Conservation (phyloP, 345 rosid species). For the Citrus reticulata region DNA sequence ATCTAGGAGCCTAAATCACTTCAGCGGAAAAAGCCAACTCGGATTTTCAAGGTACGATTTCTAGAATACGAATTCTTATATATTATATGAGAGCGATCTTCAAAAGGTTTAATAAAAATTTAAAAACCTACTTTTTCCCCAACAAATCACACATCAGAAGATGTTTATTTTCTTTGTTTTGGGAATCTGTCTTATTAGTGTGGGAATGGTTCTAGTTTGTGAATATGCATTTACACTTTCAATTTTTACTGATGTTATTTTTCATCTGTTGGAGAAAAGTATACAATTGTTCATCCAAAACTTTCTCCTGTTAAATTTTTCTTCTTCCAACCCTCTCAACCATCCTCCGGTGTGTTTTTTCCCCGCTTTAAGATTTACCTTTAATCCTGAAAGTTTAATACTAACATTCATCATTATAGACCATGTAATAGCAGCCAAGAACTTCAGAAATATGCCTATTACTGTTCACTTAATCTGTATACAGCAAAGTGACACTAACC, state of each 20-base stretch:
- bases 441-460: neutral
- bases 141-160: neutral
- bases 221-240: neutral
- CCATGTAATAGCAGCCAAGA: neutral
- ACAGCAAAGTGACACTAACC: neutral
- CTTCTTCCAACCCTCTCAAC: too few species aligned
- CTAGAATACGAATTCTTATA: too few species aligned
- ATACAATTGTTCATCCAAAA: neutral
- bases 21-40: too few species aligned
- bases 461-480: neutral
- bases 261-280: neutral
- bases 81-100: too few species aligned
- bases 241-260: neutral
- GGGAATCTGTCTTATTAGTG: neutral
- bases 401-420: neutral
- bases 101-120: too few species aligned
- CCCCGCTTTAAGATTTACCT: too few species aligned
- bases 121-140: too few species aligned
- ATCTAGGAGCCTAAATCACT: too few species aligned
- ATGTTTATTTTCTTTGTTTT: neutral
- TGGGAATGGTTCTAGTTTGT: neutral
- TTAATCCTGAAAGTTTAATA: neutral
- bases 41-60: too few species aligned
- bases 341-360: neutral
- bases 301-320: too few species aligned